These are phyloP conservation scores for Nothomitra cinnamomea DNA, from an alignment of 2,329 filamentous ascomycete genomes.

Conservation along the genomic window DNA sequence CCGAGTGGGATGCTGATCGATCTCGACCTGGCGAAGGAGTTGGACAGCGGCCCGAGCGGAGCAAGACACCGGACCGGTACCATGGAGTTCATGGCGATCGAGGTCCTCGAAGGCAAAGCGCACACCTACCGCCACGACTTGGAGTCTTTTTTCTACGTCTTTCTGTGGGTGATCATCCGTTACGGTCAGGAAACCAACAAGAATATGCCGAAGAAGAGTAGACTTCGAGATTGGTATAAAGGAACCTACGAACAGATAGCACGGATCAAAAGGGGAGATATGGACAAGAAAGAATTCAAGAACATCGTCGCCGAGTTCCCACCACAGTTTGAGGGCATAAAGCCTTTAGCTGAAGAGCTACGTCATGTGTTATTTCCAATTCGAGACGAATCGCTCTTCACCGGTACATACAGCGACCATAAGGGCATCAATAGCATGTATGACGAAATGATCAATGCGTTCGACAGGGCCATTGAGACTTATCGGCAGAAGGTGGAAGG, in stretches of 20 bases:
- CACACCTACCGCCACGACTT: slow-evolving; percentile 7
- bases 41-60: slow-evolving; percentile 6
- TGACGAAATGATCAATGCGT: too few species aligned
- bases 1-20: slow-evolving; percentile 17
- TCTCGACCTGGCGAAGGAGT: slow-evolving; percentile 10
- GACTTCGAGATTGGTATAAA: slow-evolving; percentile 15
- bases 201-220: slow-evolving; percentile 3
- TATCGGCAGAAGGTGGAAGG: too few species aligned
- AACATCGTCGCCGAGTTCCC: slow-evolving; percentile 15
- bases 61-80: slow-evolving; percentile 8
- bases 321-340: slow-evolving; percentile 13
- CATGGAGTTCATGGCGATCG: slow-evolving; percentile 9
- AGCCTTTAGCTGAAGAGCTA: slow-evolving; percentile 13
- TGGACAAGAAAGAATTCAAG: slow-evolving; percentile 13
- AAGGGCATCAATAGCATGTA: too few species aligned
- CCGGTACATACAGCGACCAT: too few species aligned
- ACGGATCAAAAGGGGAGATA: slow-evolving; percentile 10
- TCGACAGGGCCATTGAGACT: too few species aligned
- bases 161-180: slow-evolving; percentile 7
- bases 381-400: too few species aligned
- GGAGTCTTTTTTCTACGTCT: slow-evolving; percentile 10
- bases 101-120: slow-evolving; percentile 3
- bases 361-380: slow-evolving; percentile 15
- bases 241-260: slow-evolving; percentile 15
- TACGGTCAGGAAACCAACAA: slow-evolving; percentile 15